phyloP scores from a whole-genome alignment of 2,329 filamentous ascomycete genomes.

The Chaetomiaceae sp. region DNA sequence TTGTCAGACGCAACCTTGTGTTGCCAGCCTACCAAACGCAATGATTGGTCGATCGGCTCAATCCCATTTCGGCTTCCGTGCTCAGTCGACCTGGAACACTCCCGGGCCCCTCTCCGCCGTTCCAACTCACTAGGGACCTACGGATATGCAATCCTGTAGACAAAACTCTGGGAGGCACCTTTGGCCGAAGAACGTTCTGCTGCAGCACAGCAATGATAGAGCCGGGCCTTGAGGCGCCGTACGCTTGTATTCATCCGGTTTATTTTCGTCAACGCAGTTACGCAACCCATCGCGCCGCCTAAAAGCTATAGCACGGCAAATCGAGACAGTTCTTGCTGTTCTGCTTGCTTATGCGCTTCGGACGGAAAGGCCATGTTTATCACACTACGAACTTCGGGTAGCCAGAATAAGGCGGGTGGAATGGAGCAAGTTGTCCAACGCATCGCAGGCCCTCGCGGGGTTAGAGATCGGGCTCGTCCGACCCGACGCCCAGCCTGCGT shows the following conservation, averaged over 20 bases:
- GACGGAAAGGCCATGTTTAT: constrained; percentile 8
- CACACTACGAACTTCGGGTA: constrained; percentile 5
- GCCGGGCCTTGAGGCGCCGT: neutral
- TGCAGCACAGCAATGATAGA: neutral
- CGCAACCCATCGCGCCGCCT: neutral
- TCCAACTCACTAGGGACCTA: no score
- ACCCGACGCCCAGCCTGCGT: constrained; percentile 9
- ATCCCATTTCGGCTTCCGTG: no score
- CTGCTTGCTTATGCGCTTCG: neutral
- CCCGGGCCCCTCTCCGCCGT: no score
- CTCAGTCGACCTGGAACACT: no score
- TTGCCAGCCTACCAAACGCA: no score
- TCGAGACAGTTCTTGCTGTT: neutral
- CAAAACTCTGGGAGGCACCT: no score
- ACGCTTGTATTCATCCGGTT: neutral
- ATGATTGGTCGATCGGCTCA: no score
- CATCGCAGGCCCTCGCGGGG: constrained; percentile 3
- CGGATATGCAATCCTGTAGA: no score
- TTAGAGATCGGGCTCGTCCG: neutral
- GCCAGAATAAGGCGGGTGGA: constrained; percentile 4
- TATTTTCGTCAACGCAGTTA: neutral
- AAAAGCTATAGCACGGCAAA: neutral
- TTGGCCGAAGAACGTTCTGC: no score
- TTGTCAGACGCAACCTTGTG: no score
- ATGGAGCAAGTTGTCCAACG: constrained; percentile 15